Evolutionary conservation across 192 early-diverging fungal genomes (phyloP).

Genomic region (Backusella tarrabulga): DNA sequence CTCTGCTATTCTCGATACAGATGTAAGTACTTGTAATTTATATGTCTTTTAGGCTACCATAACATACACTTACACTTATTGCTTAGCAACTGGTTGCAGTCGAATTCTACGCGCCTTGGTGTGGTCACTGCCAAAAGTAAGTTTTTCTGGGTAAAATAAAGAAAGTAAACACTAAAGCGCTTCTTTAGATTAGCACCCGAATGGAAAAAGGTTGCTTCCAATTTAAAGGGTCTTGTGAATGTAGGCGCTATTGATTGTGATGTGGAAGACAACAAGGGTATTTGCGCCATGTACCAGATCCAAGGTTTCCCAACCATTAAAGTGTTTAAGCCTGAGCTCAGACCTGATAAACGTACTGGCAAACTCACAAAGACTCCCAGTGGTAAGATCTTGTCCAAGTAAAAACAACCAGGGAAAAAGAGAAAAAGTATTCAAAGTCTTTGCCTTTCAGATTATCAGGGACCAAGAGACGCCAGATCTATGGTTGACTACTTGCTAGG

Average conservation of each 20-base stretch:
- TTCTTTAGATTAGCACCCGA: conserved; percentile 67
- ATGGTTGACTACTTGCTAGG: conserved; percentile 72
- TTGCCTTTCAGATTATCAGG: conserved; percentile 62
- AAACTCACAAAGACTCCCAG: conserved; percentile 24
- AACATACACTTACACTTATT: neutral
- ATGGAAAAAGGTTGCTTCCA: conserved; percentile 86
- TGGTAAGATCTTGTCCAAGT: conserved; percentile 26
- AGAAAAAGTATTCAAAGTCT: neutral
- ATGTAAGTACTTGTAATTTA: conserved; percentile 39
- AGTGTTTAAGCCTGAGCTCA: conserved; percentile 54
- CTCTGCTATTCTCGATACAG: conserved; percentile 62
- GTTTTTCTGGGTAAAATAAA: neutral
- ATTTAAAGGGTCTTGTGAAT: conserved; percentile 80
- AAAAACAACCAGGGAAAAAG: neutral
- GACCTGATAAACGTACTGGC: conserved; percentile 42
- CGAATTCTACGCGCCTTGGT: conserved; percentile 97
- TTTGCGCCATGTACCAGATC: conserved; percentile 79
- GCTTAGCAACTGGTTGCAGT: conserved; percentile 77
- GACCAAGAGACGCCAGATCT: conserved; percentile 67
- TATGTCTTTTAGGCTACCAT: neutral
- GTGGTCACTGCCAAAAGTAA: conserved; percentile 88
- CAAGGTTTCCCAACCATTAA: conserved; percentile 90
- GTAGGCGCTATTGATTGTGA: conserved; percentile 94
- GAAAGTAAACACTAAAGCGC: neutral
- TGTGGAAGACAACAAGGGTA: conserved; percentile 66